Evolutionary conservation across 306 rosid genomes (phyloP), one percentile per base, ranked within the genome.

Genomic region (Vigna hirtella): DNA sequence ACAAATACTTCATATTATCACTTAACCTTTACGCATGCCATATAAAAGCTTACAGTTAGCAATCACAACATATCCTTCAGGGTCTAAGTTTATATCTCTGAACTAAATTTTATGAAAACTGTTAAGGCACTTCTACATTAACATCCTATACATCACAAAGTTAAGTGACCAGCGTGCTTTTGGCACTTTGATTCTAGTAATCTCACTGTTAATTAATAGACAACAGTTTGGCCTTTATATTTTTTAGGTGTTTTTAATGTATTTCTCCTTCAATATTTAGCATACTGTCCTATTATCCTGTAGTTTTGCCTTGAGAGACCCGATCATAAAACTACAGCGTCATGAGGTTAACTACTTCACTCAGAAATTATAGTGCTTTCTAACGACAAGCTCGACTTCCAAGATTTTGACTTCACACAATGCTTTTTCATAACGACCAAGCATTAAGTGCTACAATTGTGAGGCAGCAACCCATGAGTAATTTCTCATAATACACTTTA

Each of bases 401-500:
- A 55, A 77, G 16, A 56, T 77, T 67, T 20, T 17, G 50, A 45
- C 13, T 45, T 56, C 76, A 42, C 11, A 18, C 38, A 20, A 12
- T 11, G 14, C 72, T 67, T 77, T 53, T 49, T 62, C 66, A 22
- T 71, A 49, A 62, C 36, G 32, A 7, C 34, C 7, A 16, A 7
- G 34, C 2, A 16, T 70, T 64, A 71, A 47, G 42, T 40, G 45
- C 58, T 22, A 22, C 66, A 61, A 62, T 59, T 62, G 70, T 38
- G 7, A 59, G 51, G 22, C 8, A 66, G 38, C 3, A 58, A 79
- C 53, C 51, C 71, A 32, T 48, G 49, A 42, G 75, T 17, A 45
- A 77, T 77, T 77, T 77, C 69, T 67, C 47, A 56, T n/a, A 59
- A 43, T 28, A 36, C 76, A 43, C 4, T 12, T 43, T 51, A 11